These are phyloP conservation scores for Liquidambar formosana DNA, from an alignment of 164 flowering plant species.

Conservation along the genomic window DNA sequence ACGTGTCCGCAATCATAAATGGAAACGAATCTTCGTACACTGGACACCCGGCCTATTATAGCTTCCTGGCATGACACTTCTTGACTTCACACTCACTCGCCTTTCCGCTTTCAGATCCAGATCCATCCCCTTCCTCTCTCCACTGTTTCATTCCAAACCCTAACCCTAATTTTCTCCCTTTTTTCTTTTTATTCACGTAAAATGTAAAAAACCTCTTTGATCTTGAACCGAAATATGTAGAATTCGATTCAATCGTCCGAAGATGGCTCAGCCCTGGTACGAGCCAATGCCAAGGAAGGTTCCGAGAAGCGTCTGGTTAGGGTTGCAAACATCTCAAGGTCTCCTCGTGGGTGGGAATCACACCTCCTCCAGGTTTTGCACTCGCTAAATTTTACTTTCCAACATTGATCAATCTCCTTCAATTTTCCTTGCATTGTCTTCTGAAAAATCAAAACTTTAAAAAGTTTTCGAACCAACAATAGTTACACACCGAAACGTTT, in stretches of 20 bases:
- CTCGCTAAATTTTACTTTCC: conserved; percentile 61
- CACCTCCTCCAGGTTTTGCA: conserved; percentile 99
- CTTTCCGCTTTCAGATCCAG: neutral
- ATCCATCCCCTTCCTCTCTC: neutral
- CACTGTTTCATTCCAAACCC: conserved; percentile 7
- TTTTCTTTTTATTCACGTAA: no score
- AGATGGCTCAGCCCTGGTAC: conserved; percentile 43
- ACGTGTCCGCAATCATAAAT: neutral
- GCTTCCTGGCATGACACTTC: neutral
- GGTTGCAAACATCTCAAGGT: conserved; percentile 72
- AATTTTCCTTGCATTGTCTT: conserved; percentile 13
- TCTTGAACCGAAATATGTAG: neutral
- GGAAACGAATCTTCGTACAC: conserved; percentile 1
- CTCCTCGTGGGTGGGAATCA: conserved; percentile 99
- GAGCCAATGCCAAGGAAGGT: conserved; percentile 42
- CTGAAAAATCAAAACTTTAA: conserved; percentile 3
- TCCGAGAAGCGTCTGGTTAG: conserved; percentile 75
- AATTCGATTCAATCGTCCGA: neutral
- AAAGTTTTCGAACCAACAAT: no score
- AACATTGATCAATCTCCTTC: conserved; percentile 12
- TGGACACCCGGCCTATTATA: neutral
- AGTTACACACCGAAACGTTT: no score
- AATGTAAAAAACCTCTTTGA: no score
- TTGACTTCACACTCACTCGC: neutral
- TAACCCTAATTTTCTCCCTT: neutral